Conservation (phyloP, 2,329 filamentous ascomycete species). For the Claviceps lovelessii region DNA sequence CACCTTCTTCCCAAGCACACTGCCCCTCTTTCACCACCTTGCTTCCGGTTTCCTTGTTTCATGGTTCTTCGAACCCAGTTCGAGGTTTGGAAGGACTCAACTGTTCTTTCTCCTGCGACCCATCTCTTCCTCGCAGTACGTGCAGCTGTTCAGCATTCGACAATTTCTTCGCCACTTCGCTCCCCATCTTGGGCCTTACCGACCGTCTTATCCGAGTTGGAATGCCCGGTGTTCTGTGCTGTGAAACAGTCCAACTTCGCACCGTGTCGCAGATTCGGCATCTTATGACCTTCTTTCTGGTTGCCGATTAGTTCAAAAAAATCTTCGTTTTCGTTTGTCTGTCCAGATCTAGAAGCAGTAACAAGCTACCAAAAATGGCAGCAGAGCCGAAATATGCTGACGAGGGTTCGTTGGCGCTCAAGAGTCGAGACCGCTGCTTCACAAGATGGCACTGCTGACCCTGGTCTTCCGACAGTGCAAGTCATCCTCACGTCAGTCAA, state of each 20-base stretch:
- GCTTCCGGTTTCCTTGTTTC: background rate
- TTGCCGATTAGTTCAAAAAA: no score
- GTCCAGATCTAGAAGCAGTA: no score
- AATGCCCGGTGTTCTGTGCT: background rate
- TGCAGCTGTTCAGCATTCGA: background rate
- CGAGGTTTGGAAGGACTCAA: background rate
- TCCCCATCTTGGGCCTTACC: background rate
- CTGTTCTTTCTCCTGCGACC: background rate
- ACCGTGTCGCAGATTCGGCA: background rate
- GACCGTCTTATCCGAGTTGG: background rate
- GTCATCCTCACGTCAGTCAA: constrained; percentile 16
- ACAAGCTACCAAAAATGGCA: constrained; percentile 1
- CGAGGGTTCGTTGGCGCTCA: constrained; percentile 4
- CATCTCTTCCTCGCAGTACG: background rate
- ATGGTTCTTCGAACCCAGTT: background rate
- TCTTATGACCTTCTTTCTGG: background rate
- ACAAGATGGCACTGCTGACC: background rate
- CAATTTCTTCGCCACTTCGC: background rate
- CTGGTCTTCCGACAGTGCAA: constrained; percentile 12
- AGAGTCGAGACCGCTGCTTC: background rate
- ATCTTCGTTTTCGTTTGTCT: background rate
- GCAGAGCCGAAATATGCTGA: constrained; percentile 1
- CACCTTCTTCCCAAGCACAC: background rate
- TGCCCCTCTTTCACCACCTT: constrained; percentile 2
- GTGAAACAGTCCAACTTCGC: background rate